Evolutionary conservation across 2,329 filamentous ascomycete genomes (phyloP), one percentile per base, ranked within the genome.

Genomic region (Colletotrichum sp.): DNA sequence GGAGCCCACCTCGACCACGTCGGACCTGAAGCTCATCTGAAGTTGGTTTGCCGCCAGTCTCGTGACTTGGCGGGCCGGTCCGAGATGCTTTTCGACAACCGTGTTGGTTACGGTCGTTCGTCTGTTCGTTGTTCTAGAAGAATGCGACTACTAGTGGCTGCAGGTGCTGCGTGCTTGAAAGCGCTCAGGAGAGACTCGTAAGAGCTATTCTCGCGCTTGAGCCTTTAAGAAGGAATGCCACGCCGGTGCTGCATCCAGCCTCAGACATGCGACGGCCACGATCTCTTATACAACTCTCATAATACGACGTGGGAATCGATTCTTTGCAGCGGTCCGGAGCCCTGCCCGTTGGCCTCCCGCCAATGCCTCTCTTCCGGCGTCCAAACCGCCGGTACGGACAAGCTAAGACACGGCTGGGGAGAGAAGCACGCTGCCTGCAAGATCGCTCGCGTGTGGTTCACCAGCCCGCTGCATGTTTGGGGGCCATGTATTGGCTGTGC

Each of bases 1-100:
- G 60, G 71, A 75, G 52, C 72, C 74, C 48, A 71, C 30, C 32
- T 76, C 74, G 38, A 75, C 74, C 16, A 63, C 24, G n/a, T 75
- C 72, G 60, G 74, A 76, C 30, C 32, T 67, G 71, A 63, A 60
- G 66, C 71, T 75, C 74, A 75, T 76, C 58, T 74, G 65, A 74
- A 65, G 34, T 48, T 43, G 24, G 8, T 15, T 67, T 8, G 34
- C 52, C 32, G 55, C 26, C n/a, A 16, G 32, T 12, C 32, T 67
- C 38, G 57, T 72, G 57, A 57, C 57, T 34, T 64, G 24, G 30
- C 68, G 38, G 69, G 63, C 32, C 63, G 69, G 69, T 55, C 73
- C 43, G 63, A 67, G 38, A 36, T 72, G 68, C 43, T 15, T 55
- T 30, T 57, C n/a, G 8, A 57, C 30, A 38, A 58, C 30, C 43